Percentiles rank a stretch among this genome's conserved stretches.
These are phyloP conservation scores for Nigrospora sphaerica DNA, from an alignment of 2,329 filamentous ascomycete genomes.

Conservation along the genomic window DNA sequence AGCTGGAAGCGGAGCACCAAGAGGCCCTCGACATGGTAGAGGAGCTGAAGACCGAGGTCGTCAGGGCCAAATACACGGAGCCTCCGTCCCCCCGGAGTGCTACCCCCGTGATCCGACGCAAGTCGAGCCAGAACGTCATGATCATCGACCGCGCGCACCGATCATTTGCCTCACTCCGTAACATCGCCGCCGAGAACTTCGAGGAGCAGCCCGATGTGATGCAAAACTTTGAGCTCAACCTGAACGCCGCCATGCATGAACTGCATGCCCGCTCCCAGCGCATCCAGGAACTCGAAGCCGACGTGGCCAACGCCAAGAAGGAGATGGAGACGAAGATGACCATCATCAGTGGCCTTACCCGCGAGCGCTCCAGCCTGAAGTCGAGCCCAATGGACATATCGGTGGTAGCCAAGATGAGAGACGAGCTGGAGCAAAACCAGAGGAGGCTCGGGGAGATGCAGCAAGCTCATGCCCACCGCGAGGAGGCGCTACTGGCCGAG, in stretches of 20 bases:
- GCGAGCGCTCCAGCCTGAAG: conserved; percentile 86
- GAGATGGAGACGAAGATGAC: conserved; percentile 97
- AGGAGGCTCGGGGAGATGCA: conserved; percentile 69
- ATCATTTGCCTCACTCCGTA: conserved; percentile 82
- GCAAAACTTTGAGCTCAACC: conserved; percentile 87
- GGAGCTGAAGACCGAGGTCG: conserved; percentile 80
- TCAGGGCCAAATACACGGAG: conserved; percentile 62
- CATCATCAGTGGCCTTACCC: conserved; percentile 88
- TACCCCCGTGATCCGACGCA: conserved; percentile 81
- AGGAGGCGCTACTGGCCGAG: conserved; percentile 67
- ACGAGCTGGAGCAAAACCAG: conserved; percentile 83
- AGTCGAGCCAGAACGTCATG: conserved; percentile 85
- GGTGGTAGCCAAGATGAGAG: conserved; percentile 77
- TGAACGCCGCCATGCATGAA: conserved; percentile 90
- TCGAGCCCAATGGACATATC: conserved; percentile 82
- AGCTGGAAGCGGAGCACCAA: conserved; percentile 75
- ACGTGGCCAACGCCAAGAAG: conserved; percentile 76
- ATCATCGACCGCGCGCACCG: conserved; percentile 85
- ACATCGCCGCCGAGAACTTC: conserved; percentile 81
- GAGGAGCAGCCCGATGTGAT: conserved; percentile 74
- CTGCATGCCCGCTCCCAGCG: conserved; percentile 80
- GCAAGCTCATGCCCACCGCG: conserved; percentile 63
- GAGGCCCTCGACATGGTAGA: conserved; percentile 81
- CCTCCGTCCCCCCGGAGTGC: conserved; percentile 54
- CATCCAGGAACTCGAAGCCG: conserved; percentile 82